Evolutionary conservation across 306 rosid genomes (phyloP).

Genomic region (Acacia confusa): DNA sequence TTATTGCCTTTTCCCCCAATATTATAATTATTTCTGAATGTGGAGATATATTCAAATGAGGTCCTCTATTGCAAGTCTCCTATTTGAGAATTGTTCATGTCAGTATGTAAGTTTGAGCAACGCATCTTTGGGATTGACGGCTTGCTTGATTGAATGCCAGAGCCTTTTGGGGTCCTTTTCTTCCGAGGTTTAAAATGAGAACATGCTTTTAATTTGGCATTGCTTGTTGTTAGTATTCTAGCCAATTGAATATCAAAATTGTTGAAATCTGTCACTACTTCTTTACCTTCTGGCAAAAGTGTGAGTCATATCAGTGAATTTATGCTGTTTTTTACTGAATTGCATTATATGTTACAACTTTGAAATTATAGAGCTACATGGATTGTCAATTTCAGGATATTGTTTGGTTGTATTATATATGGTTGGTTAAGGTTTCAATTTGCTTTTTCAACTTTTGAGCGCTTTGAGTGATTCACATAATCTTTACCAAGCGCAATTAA

Average conservation of each 20-base stretch:
- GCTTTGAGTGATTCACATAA: neutral
- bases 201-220: slow-evolving; percentile 1
- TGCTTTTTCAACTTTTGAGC: neutral
- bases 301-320: too few relatives aligned
- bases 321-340: slow-evolving; percentile 1
- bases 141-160: slow-evolving; percentile 14
- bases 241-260: neutral
- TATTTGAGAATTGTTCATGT: neutral
- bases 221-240: neutral
- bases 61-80: neutral
- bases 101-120: neutral
- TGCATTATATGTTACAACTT: neutral
- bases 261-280: neutral
- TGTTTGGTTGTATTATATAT: neutral
- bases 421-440: neutral
- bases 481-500: neutral
- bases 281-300: neutral
- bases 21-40: neutral
- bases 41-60: neutral
- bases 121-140: neutral
- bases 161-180: neutral
- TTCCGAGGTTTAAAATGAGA: neutral
- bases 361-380: neutral
- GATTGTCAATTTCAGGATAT: neutral
- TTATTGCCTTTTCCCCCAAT: neutral